A percentile compares a stretch with the other conserved stretches of the same genome.
These are phyloP conservation scores for Salvia hispanica DNA, from an alignment of 257 asterid genomes.

Conservation along the genomic window DNA sequence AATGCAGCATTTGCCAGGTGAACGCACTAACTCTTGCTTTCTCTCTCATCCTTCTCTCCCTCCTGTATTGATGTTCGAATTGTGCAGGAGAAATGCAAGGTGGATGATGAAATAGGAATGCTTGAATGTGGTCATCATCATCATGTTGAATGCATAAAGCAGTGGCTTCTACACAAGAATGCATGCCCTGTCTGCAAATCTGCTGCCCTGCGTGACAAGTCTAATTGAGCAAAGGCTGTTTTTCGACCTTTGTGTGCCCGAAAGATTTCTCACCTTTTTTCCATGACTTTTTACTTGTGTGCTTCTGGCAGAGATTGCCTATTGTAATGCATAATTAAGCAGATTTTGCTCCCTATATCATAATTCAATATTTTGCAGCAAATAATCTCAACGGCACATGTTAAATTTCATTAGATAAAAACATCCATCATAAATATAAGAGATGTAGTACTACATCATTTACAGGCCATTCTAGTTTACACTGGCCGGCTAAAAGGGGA, in stretches of 20 bases:
- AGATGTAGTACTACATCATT: conserved; percentile 1
- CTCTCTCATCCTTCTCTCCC: no score
- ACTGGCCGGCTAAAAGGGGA: background rate
- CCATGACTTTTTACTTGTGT: background rate
- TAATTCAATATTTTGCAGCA: background rate
- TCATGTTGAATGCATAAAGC: conserved; percentile 64
- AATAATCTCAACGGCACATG: background rate
- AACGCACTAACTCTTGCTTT: background rate
- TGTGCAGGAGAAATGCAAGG: conserved; percentile 50
- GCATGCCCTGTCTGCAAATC: conserved; percentile 65
- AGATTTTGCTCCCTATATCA: background rate
- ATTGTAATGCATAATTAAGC: background rate
- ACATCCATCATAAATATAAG: conserved; percentile 6
- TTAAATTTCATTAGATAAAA: background rate
- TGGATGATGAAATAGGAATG: conserved; percentile 41
- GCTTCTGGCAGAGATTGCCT: background rate
- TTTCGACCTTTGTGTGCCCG: background rate
- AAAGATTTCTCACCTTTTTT: background rate
- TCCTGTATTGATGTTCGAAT: background rate
- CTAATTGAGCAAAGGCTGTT: background rate
- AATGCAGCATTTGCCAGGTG: conserved; percentile 72
- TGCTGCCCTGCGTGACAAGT: conserved; percentile 29
- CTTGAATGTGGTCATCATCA: conserved; percentile 64
- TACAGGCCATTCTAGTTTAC: conserved; percentile 31
- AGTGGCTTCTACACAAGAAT: conserved; percentile 62